A percentile compares a stretch with the other conserved stretches of the same genome.
These are phyloP conservation scores for Paecilomyces niveus DNA, from an alignment of 2,329 filamentous ascomycete genomes.

Conservation along the genomic window DNA sequence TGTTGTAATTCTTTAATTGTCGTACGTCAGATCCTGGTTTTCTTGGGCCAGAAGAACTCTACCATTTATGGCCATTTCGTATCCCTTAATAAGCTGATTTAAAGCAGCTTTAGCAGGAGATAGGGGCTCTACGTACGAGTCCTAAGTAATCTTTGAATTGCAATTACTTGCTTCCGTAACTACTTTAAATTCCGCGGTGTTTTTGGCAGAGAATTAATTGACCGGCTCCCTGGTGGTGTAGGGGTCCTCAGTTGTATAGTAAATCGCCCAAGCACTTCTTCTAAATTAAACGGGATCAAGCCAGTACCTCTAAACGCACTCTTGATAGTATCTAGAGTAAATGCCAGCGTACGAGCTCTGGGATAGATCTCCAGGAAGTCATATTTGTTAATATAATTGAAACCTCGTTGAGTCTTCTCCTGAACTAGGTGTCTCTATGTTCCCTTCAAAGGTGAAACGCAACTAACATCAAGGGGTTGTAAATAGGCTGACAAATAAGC, in stretches of 20 bases:
- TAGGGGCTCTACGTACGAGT: no score
- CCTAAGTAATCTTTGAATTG: neutral
- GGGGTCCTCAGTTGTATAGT: constrained; percentile 2
- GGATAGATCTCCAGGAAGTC: neutral
- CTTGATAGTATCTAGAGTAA: constrained; percentile 6
- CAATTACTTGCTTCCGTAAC: constrained; percentile 5
- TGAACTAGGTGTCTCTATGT: constrained; percentile 9
- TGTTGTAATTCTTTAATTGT: no score
- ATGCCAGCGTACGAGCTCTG: neutral
- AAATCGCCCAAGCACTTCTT: constrained; percentile 15
- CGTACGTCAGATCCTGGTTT: constrained; percentile 15
- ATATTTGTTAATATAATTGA: neutral
- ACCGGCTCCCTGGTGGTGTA: neutral
- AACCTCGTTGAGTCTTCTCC: neutral
- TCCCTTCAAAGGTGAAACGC: no score
- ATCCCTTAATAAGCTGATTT: no score
- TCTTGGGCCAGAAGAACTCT: no score
- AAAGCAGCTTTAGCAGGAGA: no score
- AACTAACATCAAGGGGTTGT: no score
- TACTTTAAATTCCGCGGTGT: constrained; percentile 8
- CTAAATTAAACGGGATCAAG: constrained; percentile 23
- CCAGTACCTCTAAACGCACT: constrained; percentile 24
- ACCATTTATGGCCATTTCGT: no score
- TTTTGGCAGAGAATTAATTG: constrained; percentile 2
- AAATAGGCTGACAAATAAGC: constrained; percentile 29